Evolutionary conservation across 345 rosid species (phyloP), one percentile per base, ranked within the genome.

Genomic region (Pistacia atlantica): DNA sequence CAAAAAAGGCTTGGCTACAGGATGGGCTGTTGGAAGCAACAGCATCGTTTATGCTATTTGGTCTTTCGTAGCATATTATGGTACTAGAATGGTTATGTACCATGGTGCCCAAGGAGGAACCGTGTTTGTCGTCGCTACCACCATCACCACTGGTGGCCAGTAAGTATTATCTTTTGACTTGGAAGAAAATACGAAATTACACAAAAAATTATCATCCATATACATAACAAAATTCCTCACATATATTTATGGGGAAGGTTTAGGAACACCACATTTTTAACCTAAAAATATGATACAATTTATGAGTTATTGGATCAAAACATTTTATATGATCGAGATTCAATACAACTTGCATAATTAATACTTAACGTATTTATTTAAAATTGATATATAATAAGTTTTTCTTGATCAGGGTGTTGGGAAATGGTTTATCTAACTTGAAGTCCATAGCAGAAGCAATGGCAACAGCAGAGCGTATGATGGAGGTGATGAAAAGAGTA

Each of bases 61-160:
- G 92, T 78, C 92, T 18, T 87, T 91, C 74, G 80, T 88, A 90
- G 80, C 90, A 65, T 93, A 82, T 48, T 90, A 87, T 65, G 93
- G 94, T 6, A 88, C 92, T 68, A 79, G 89, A 62, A 74, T 91
- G 90, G 94, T 93, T 74, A 93, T 93, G 90, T 86, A 91, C 81
- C 88, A 91, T 71, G 90, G 91, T 4, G 89, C 91, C 65, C 71
- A 79, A 69, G 95, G 97, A 1, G 86, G 97, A 17, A 88, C 91
- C 0, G 90, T 91, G n/a, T 84, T 84, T 37, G 87, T 80, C 1
- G 97, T 86, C 8, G 86, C 89, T 1, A 88, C 88, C 0, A 69
- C 86, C 78, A 61, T 84, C 74, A 81, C 91, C 52, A 62, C 85
- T 10, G 97, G 96, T 9, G 97, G 97, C 81, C 48, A 88, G 97